Conservation (phyloP, 2,329 filamentous ascomycete species). For the Fusarium avenaceum region DNA sequence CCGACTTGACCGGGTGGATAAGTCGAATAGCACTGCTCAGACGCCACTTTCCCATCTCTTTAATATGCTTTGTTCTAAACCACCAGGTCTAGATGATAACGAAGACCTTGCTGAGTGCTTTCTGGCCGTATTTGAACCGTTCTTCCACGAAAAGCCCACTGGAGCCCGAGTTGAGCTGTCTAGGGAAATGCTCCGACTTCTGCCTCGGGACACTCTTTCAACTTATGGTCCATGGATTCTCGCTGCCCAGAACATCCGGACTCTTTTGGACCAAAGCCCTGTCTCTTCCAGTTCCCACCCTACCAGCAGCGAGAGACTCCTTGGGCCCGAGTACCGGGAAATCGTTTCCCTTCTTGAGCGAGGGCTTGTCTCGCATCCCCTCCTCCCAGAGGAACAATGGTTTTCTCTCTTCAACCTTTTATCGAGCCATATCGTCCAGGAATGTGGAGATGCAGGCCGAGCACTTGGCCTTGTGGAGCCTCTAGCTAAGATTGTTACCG, state of each 20-base stretch:
- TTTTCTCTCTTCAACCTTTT: conserved; percentile 69
- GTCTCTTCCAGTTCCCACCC: conserved; percentile 41
- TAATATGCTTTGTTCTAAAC: conserved; percentile 67
- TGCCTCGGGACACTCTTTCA: conserved; percentile 61
- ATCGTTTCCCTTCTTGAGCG: conserved; percentile 75
- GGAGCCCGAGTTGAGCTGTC: conserved; percentile 62
- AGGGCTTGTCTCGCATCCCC: conserved; percentile 66
- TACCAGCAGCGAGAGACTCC: conserved; percentile 57
- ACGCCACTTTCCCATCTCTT: conserved; percentile 77
- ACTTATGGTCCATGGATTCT: conserved; percentile 67
- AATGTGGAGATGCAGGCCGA: conserved; percentile 76
- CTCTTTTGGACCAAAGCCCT: conserved; percentile 56
- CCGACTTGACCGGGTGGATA: conserved; percentile 66
- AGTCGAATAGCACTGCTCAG: conserved; percentile 64
- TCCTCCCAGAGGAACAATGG: conserved; percentile 64
- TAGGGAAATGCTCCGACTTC: conserved; percentile 64
- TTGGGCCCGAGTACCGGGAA: conserved; percentile 78
- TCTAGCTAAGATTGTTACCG: conserved; percentile 69
- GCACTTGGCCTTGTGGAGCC: conserved; percentile 79
- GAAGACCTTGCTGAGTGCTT: conserved; percentile 63
- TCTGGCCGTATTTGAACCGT: conserved; percentile 67
- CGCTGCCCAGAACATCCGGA: conserved; percentile 61
- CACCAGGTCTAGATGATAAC: conserved; percentile 63
- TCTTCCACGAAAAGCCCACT: conserved; percentile 65
- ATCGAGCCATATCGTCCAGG: conserved; percentile 67